These are phyloP conservation scores for Boeremia exigua DNA, from an alignment of 2,329 filamentous ascomycete genomes.

Conservation along the genomic window DNA sequence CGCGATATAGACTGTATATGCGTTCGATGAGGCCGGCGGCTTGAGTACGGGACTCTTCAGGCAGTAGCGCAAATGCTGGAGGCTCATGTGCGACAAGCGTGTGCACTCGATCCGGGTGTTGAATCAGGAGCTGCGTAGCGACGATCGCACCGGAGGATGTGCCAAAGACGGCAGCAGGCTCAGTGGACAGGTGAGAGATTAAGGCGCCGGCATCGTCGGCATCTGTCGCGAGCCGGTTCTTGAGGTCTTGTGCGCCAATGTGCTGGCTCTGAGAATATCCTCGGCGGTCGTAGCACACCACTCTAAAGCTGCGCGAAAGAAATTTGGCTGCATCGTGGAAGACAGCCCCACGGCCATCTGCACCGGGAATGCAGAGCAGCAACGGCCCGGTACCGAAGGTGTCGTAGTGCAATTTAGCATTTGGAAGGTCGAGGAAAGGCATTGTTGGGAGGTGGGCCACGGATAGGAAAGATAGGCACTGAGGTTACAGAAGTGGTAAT, in stretches of 20 bases:
- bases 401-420: not conserved
- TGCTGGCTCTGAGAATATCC: not conserved
- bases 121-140: not conserved
- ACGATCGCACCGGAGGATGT: not conserved
- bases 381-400: not conserved
- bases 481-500: no score
- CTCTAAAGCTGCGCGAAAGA: not conserved
- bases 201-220: not conserved
- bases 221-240: not conserved
- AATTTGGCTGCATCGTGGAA: not conserved
- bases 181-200: not conserved
- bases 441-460: not conserved
- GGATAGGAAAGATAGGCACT: no score
- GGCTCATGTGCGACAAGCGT: not conserved
- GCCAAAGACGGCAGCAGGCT: not conserved
- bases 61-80: not conserved
- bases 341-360: not conserved
- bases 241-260: not conserved
- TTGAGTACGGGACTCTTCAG: not conserved
- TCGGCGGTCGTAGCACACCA: not conserved
- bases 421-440: not conserved
- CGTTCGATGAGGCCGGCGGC: not conserved
- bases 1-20: not conserved
- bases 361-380: not conserved
- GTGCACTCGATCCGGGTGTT: not conserved